Evolutionary conservation across 2,329 filamentous ascomycete species (phyloP), one percentile per base, ranked within the genome.

Genomic region (Hypoxylon sp.): DNA sequence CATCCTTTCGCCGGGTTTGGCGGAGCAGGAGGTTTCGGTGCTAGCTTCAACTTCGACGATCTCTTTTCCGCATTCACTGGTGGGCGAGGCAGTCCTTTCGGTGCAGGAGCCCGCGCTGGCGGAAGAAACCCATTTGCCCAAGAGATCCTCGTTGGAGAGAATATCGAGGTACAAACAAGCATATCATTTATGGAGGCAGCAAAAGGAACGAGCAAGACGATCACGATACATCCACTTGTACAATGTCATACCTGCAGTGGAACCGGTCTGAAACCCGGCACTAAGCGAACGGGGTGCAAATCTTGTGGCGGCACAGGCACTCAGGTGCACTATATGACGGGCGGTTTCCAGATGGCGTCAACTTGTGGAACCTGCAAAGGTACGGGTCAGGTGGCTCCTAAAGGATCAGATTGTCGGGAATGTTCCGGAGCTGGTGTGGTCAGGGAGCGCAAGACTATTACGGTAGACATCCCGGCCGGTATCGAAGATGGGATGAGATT

Each of bases 111-210:
- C 23, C 51, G 72, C 71, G 85, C 84, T 39, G 82, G 84, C 25
- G 81, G 84, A n/a, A 84, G 87, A 37, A 89, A 86, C 58, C 90
- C 91, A 9, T 96, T 96, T 76, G 88, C 84, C 71, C 82, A 93
- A 73, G 91, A 97, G 77, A 88, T 96, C 19, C 77, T 97, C 71
- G 91, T 97, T n/a, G 96, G 96, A 65, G 94, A 98, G 69, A 94
- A 97, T 77, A 97, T 99, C 74, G 95, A 98, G 78, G 91, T 97
- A 23, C 93, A 97, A 79, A 90, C 93, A 52, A 96, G 88, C 77
- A 95, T 99, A 72, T 94, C 91, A 0, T 99, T 99, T 79, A 92
- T 96, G 89, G 96, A 99, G 76, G 93, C 96, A 5, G 96, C 96
- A 8, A 97, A 96, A 80, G 96, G 96, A 34, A 90, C 91, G 6